Evolutionary conservation across 2,329 filamentous ascomycete genomes (phyloP), one percentile per base, ranked within the genome.

Genomic region (Fusarium devonianum): DNA sequence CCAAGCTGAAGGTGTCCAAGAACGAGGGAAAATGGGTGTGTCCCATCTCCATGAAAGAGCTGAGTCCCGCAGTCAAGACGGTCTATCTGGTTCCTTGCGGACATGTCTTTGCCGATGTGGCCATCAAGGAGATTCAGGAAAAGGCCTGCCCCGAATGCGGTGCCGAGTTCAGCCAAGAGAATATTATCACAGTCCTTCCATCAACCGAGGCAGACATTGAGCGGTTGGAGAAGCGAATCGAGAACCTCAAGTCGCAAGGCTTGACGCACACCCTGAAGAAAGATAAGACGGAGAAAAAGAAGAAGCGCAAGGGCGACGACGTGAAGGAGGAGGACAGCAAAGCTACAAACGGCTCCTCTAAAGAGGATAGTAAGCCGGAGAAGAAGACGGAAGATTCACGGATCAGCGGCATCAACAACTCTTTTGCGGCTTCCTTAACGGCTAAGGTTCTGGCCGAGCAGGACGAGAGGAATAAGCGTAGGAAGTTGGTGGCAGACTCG

Each of bases 61-160:
- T 99, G 17, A 94, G 94, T 0, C 86, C 92, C 0, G 79, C 80
- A 5, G 86, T 87, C 12, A 93, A 88, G 71, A 81, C 91, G 1
- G 90, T 96, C 2, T 99, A 97, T 65, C 66, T 99, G 3, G 90
- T 97, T 4, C 94, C 94, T 0, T 99, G 94, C 66, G 95, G 94
- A 0, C 95, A 99, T 76, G 92, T 90, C 1, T 97, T 97, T 72
- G 87, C 90, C 1, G 92, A 95, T 53, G 85, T 86, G 42, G 91
- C 92, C 7, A 86, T 97, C 59, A 89, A 87, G 60, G 89, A 94
- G 71, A 84, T 95, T n/a, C 69, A 75, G 3, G 87, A 89, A 57
- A 76, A 78, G 19, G 66, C 69, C 0, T 88, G 85, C 48, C 81
- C 84, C 0, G 81, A 93, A 73, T 99, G 94, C 72, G 90, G 88